phyloP scores from a whole-genome alignment of 176 grass and related monocot genomes.

The Carex littledalei region DNA sequence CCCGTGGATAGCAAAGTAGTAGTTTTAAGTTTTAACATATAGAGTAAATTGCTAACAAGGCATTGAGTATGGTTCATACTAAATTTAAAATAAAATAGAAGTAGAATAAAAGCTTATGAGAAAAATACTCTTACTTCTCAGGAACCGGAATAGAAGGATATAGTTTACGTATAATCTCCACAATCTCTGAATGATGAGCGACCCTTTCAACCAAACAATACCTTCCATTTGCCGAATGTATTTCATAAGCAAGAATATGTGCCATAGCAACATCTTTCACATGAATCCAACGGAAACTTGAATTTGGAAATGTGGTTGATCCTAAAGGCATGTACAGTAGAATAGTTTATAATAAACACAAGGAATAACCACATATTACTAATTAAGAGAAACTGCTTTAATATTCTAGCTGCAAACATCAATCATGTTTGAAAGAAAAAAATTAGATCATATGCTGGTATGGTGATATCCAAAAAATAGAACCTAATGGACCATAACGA shows the following conservation, averaged over 20 bases:
- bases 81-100: neutral
- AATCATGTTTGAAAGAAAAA: neutral
- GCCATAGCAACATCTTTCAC: constrained; percentile 22
- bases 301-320: constrained; percentile 19
- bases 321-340: neutral
- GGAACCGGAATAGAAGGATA: constrained; percentile 19
- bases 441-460: neutral
- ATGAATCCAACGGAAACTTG: neutral
- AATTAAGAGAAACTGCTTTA: neutral
- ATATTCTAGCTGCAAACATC: neutral
- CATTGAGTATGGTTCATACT: neutral
- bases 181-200: neutral
- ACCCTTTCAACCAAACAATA: constrained; percentile 27
- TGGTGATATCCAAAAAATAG: neutral
- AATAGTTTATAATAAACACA: neutral
- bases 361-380: neutral
- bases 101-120: neutral
- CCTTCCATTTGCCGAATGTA: constrained; percentile 14
- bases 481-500: neutral
- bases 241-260: constrained; percentile 27
- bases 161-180: constrained; percentile 10
- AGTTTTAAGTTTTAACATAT: neutral
- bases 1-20: neutral
- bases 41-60: neutral
- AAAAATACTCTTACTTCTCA: constrained; percentile 7